Conservation (phyloP, 2,329 filamentous ascomycete species). For the Sphaerulina populicola region DNA sequence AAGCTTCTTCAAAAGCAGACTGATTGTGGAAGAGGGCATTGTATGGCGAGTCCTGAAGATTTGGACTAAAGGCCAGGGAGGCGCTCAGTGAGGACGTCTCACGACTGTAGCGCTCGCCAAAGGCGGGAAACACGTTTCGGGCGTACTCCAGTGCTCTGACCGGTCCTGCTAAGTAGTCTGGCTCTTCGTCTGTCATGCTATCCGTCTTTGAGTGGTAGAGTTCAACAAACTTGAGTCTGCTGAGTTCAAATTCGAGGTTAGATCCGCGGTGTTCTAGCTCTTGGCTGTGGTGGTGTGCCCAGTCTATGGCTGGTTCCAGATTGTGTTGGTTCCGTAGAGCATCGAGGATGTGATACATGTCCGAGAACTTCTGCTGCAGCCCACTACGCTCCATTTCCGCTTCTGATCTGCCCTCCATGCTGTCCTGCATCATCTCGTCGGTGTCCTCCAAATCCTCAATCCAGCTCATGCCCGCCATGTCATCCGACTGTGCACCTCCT, state of each 20-base stretch:
- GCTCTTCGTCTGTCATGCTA: constrained; percentile 40
- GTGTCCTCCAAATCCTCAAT: constrained; percentile 20
- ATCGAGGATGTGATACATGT: constrained; percentile 85
- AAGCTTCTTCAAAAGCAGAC: constrained; percentile 71
- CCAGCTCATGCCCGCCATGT: constrained; percentile 16
- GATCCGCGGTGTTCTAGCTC: constrained; percentile 73
- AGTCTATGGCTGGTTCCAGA: constrained; percentile 73
- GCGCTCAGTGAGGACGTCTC: constrained; percentile 77
- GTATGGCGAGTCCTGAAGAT: constrained; percentile 72
- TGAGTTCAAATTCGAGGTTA: constrained; percentile 91
- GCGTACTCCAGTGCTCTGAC: constrained; percentile 68
- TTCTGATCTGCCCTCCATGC: constrained; percentile 14
- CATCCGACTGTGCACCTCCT: constrained; percentile 8
- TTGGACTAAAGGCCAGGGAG: constrained; percentile 70
- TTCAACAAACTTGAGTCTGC: constrained; percentile 81
- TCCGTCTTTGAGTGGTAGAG: constrained; percentile 53
- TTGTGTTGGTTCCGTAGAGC: constrained; percentile 64
- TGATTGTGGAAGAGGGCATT: constrained; percentile 64
- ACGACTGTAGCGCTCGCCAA: constrained; percentile 62
- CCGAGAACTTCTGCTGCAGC: constrained; percentile 71
- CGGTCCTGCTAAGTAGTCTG: constrained; percentile 46
- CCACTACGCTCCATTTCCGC: constrained; percentile 29
- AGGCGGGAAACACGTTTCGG: constrained; percentile 61
- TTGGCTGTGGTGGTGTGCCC: constrained; percentile 65
- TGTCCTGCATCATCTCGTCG: constrained; percentile 18